Conservation (phyloP, 805 yeast species). For the Candida rishiriensis region DNA sequence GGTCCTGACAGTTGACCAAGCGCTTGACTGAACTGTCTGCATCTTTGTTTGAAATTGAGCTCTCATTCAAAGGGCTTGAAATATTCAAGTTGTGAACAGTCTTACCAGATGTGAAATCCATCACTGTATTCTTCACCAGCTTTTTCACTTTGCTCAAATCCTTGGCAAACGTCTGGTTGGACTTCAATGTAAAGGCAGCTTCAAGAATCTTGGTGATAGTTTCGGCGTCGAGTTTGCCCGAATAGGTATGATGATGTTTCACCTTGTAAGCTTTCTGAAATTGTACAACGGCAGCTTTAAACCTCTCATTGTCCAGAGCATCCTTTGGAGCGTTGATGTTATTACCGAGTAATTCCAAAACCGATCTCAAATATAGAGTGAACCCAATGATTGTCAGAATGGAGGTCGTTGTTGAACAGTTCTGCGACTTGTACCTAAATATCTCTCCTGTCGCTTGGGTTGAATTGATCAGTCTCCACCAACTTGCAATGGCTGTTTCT, state of each 20-base stretch:
- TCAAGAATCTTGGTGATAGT: constrained; percentile 23
- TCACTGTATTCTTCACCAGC: constrained; percentile 32
- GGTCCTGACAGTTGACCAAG: constrained; percentile 22
- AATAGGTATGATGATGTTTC: constrained; percentile 3
- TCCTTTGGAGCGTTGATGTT: constrained; percentile 70
- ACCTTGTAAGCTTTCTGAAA: constrained; percentile 55
- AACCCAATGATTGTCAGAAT: constrained; percentile 80
- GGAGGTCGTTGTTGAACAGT: constrained; percentile 35
- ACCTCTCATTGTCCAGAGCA: constrained; percentile 71
- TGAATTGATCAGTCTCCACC: constrained; percentile 63
- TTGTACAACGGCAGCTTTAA: constrained; percentile 61
- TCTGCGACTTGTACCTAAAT: constrained; percentile 19
- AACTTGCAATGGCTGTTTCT: constrained; percentile 58
- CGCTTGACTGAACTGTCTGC: constrained; percentile 13
- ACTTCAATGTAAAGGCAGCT: constrained; percentile 24
- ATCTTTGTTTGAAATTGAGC: constrained; percentile 10
- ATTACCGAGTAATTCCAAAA: constrained; percentile 54
- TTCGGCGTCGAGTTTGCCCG: constrained; percentile 19
- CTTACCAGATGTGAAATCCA: constrained; percentile 33
- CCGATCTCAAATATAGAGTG: constrained; percentile 58
- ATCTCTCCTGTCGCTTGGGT: constrained; percentile 30
- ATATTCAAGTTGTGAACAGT: constrained; percentile 27
- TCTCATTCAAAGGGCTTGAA: constrained; percentile 19
- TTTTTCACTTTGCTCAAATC: constrained; percentile 33
- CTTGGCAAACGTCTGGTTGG: constrained; percentile 30